Base-by-base conservation (phyloP, 495 filamentous ascomycete genomes). In the Penicillium maclennaniae region DNA sequence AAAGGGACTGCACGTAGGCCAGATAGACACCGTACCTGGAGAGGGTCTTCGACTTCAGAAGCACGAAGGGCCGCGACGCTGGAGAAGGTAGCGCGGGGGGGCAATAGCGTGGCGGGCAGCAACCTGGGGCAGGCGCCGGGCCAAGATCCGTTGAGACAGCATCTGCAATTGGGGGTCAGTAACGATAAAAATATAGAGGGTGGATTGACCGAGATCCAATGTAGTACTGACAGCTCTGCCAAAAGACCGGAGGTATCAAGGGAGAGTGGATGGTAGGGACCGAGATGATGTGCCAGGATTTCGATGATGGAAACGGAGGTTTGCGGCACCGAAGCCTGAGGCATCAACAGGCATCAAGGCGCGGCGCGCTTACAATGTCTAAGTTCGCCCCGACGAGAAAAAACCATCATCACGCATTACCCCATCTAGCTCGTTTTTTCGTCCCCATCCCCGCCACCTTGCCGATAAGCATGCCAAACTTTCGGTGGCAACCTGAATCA, bases 41-140 rank as follows among this genome's bases (percentile, higher is more conserved):
- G 72, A 43, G 90, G 89, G 63, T 95, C 91, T 49, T 89, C 83
- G 38, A 80, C 70, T 39, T 87, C 84, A 42, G 73, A 81, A 60
- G 86, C 76, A 27, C 72, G 72, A 20, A 77, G 69, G 48, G 65
- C 68, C 43, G 69, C 74, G 68, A 68, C 71, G 75, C 72, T 81
- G 66, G 73, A 82, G 49, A 79, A 67, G 42, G 73, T 54, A 69
- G 77, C 65, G 72, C 74, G 68, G 78, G 81, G 81, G 71, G 76
- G 72, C 67, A 62, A 65, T 67, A 72, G 76, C 69, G 69, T 71
- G 67, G 70, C 72, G 70, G 49, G 63, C 66, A 53, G 69, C 69
- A 55, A 70, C 63, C 68, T 73, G 70, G 47, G 72, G 69, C 63
- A 77, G 66, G 59, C 72, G 72, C 68, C 72, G 68, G 58, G 71